Evolutionary conservation across 169 alveolate genomes (phyloP).

Genomic region (Cryptosporidium parvum): DNA sequence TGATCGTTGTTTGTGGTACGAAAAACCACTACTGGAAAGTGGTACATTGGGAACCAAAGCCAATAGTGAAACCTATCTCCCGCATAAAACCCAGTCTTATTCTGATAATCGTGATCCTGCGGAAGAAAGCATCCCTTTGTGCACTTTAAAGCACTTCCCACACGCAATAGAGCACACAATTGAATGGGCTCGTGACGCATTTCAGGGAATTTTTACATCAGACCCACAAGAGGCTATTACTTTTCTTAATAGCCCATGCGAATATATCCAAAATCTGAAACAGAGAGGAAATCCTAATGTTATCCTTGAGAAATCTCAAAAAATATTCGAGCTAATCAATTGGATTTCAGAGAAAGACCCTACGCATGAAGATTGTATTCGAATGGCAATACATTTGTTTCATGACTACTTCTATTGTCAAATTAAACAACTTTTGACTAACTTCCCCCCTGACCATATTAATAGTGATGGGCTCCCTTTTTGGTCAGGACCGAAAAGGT

Average conservation of each 20-base stretch:
- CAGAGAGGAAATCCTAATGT: conserved; percentile 77
- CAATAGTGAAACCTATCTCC: conserved; percentile 94
- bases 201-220: conserved; percentile 95
- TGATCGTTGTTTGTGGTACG: conserved; percentile 97
- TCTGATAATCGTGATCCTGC: conserved; percentile 99
- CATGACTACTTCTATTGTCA: conserved; percentile 90
- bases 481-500: conserved; percentile 99
- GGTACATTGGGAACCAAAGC: conserved; percentile 99
- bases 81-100: conserved; percentile 96
- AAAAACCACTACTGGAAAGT: conserved; percentile 97
- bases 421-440: conserved; percentile 92
- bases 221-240: conserved; percentile 92
- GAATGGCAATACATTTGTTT: conserved; percentile 87
- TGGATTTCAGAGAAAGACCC: conserved; percentile 64
- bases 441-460: conserved; percentile 95
- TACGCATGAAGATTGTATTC: conserved; percentile 82
- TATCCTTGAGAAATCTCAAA: conserved; percentile 75
- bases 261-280: conserved; percentile 78
- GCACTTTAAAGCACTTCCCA: conserved; percentile 97
- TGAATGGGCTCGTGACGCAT: conserved; percentile 98
- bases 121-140: conserved; percentile 96
- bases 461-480: conserved; percentile 95
- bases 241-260: conserved; percentile 85
- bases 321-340: conserved; percentile 36
- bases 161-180: conserved; percentile 97